Conservation (phyloP, 1,139 yeast species). For the Eremothecium coryli region DNA sequence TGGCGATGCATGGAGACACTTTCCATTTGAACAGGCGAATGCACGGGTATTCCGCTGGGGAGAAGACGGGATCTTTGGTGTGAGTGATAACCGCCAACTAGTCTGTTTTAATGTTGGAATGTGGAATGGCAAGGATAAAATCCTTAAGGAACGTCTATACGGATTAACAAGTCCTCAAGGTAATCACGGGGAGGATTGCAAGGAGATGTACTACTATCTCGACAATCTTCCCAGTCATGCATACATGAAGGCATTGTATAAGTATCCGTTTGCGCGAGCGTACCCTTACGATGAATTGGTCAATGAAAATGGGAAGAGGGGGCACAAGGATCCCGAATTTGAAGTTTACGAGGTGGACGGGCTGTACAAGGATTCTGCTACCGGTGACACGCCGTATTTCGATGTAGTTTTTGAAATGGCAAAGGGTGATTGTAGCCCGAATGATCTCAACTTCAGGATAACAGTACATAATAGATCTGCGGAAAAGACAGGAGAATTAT, state of each 20-base stretch:
- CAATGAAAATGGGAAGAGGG: slow-evolving; percentile 49
- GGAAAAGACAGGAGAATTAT: slow-evolving; percentile 70
- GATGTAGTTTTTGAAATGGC: slow-evolving; percentile 91
- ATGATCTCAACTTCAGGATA: slow-evolving; percentile 71
- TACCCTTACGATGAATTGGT: slow-evolving; percentile 78
- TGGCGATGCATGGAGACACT: slow-evolving; percentile 91
- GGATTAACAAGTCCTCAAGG: slow-evolving; percentile 92
- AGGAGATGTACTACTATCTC: slow-evolving; percentile 73
- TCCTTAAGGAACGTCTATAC: slow-evolving; percentile 78
- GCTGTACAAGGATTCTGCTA: slow-evolving; percentile 29
- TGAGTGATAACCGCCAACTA: slow-evolving; percentile 75
- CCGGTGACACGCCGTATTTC: slow-evolving; percentile 73
- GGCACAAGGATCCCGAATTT: slow-evolving; percentile 44
- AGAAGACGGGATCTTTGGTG: slow-evolving; percentile 93
- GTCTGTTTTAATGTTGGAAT: slow-evolving; percentile 72
- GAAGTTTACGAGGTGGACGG: slow-evolving; percentile 33
- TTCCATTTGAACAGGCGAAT: slow-evolving; percentile 80
- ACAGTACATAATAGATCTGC: slow-evolving; percentile 85
- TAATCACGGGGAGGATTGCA: slow-evolving; percentile 94
- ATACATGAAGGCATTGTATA: slow-evolving; percentile 85
- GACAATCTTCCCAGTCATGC: slow-evolving; percentile 93
- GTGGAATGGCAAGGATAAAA: slow-evolving; percentile 87
- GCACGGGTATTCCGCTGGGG: slow-evolving; percentile 92
- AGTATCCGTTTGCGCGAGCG: slow-evolving; percentile 69
- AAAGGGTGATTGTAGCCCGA: slow-evolving; percentile 72